phyloP scores from a whole-genome alignment of 345 rosid genomes.

The Rhizophora apiculata region DNA sequence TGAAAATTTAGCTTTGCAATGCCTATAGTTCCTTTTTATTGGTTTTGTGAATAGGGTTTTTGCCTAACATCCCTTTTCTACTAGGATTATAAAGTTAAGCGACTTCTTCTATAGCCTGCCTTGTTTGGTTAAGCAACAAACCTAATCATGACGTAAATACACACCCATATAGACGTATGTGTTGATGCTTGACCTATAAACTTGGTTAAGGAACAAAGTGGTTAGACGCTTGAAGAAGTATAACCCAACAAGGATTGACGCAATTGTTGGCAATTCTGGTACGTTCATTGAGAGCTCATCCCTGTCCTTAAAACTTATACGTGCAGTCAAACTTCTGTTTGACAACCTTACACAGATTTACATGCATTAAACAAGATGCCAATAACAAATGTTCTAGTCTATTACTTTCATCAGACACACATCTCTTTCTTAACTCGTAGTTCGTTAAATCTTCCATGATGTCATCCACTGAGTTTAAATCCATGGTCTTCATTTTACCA shows the following conservation, averaged over 20 bases:
- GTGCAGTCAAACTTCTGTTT: too few relatives aligned
- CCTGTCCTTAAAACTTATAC: too few relatives aligned
- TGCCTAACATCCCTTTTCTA: not conserved
- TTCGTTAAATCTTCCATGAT: too few relatives aligned
- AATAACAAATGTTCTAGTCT: not conserved
- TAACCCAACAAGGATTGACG: not conserved
- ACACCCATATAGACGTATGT: not conserved
- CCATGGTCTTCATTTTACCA: too few relatives aligned
- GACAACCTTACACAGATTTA: too few relatives aligned
- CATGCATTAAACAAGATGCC: not conserved
- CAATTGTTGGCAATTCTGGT: constrained; percentile 1
- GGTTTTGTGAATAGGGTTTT: too few relatives aligned
- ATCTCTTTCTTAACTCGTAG: too few relatives aligned
- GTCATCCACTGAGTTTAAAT: too few relatives aligned
- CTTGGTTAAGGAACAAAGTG: not conserved
- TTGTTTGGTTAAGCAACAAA: constrained; percentile 6
- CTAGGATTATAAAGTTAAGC: not conserved
- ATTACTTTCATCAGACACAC: too few relatives aligned
- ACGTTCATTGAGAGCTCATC: too few relatives aligned
- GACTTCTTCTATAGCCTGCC: constrained; percentile 3
- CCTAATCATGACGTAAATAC: not conserved
- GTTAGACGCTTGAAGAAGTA: not conserved
- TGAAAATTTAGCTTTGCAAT: too few relatives aligned
- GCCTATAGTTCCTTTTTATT: too few relatives aligned
- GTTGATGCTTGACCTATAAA: constrained; percentile 12